Conservation (phyloP, 805 yeast genomes). For the Pichia occidentalis region DNA sequence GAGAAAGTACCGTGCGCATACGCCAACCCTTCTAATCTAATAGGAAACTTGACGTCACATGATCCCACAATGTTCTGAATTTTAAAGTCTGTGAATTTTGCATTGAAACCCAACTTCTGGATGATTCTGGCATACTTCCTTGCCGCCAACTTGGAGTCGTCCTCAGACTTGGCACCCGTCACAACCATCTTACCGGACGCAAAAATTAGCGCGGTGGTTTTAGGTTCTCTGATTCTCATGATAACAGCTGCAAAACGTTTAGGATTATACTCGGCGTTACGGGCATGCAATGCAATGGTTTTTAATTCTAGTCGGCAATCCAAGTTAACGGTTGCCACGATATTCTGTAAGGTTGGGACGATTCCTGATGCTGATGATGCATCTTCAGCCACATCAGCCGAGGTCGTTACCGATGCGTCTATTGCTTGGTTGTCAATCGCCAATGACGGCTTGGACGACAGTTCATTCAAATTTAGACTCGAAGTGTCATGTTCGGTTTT, state of each 20-base stretch:
- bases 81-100: slow-evolving; percentile 95
- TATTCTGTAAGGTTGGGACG: slow-evolving; percentile 91
- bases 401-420: too few species aligned
- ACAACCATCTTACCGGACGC: slow-evolving; percentile 99
- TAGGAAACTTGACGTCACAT: slow-evolving; percentile 97
- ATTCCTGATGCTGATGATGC: slow-evolving; percentile 87
- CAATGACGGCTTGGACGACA: too few species aligned
- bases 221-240: slow-evolving; percentile 98
- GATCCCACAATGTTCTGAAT: slow-evolving; percentile 98
- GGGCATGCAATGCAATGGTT: slow-evolving; percentile 95
- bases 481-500: too few species aligned
- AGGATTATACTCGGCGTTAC: slow-evolving; percentile 98
- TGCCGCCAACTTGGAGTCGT: slow-evolving; percentile 95
- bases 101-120: slow-evolving; percentile 95
- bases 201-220: slow-evolving; percentile 94
- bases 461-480: too few species aligned
- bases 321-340: slow-evolving; percentile 94
- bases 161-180: slow-evolving; percentile 98
- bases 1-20: slow-evolving; percentile 98
- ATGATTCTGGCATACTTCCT: slow-evolving; percentile 97
- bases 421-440: too few species aligned
- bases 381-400: too few species aligned
- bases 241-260: slow-evolving; percentile 98
- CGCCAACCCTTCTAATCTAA: slow-evolving; percentile 94
- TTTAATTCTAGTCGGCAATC: slow-evolving; percentile 94